Conservation (phyloP, 306 rosid genomes). For the Crotalaria pallida region DNA sequence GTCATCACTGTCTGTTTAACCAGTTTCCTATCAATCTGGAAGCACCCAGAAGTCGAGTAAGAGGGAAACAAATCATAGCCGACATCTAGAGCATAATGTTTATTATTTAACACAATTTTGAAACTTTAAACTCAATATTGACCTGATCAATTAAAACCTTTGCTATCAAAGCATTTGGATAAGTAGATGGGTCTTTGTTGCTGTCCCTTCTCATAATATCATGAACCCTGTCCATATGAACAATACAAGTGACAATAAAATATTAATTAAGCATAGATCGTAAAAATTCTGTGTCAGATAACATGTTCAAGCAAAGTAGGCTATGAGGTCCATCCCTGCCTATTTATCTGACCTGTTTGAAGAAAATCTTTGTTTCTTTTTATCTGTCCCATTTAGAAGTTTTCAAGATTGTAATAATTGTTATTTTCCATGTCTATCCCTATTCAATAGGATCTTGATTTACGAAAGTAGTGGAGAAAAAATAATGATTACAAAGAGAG, state of each 20-base stretch:
- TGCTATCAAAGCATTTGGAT: conserved; percentile 65
- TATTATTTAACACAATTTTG: not conserved
- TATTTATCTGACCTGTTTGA: too few relatives aligned
- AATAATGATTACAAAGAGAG: too few relatives aligned
- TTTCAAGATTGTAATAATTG: too few relatives aligned
- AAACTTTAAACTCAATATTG: conserved; percentile 15
- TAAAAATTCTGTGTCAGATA: not conserved
- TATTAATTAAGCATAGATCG: not conserved
- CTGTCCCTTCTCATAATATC: conserved; percentile 69
- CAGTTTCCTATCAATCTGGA: conserved; percentile 81
- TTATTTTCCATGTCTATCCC: too few relatives aligned
- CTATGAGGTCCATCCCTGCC: too few relatives aligned
- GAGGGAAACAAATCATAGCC: not conserved
- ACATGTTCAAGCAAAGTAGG: not conserved
- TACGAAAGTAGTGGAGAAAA: too few relatives aligned
- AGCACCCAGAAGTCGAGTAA: conserved; percentile 22
- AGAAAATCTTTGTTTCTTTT: too few relatives aligned
- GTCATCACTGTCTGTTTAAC: conserved; percentile 92
- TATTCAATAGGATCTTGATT: too few relatives aligned
- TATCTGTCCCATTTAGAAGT: too few relatives aligned
- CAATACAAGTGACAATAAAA: not conserved
- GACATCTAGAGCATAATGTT: not conserved
- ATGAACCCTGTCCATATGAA: conserved; percentile 59
- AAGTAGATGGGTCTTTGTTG: conserved; percentile 49
- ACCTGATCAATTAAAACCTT: conserved; percentile 74